Conservation (phyloP, 306 rosid genomes). For the Dryas drummondii region DNA sequence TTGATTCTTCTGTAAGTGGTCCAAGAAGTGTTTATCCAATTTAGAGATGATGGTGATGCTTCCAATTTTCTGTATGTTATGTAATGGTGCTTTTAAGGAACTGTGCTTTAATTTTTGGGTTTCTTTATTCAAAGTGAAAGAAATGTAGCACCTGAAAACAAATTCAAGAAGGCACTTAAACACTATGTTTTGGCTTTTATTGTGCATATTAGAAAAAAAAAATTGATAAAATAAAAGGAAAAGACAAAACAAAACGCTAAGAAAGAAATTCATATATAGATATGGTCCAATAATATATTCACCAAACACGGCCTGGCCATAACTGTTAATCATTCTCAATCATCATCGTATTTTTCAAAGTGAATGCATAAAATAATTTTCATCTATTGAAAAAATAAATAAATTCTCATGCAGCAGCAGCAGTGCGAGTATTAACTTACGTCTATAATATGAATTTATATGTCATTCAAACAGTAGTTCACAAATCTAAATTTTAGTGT, state of each 20-base stretch:
- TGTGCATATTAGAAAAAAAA: not conserved
- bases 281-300: not conserved
- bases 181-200: not conserved
- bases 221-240: not conserved
- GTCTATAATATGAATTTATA: too few species aligned
- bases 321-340: not conserved
- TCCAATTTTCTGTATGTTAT: not conserved
- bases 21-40: not conserved
- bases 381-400: too few species aligned
- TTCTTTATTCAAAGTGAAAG: not conserved
- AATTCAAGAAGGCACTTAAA: not conserved
- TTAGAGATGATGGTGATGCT: not conserved
- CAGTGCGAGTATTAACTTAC: too few species aligned
- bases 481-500: too few species aligned
- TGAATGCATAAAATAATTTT: too few species aligned
- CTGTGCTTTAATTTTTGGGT: constrained; percentile 6
- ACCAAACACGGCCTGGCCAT: not conserved
- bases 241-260: not conserved
- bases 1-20: not conserved
- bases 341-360: too few species aligned
- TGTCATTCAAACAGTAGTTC: too few species aligned
- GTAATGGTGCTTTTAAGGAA: not conserved
- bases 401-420: too few species aligned
- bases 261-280: not conserved
- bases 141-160: not conserved